phyloP scores from a whole-genome alignment of 768 basidiomycete genomes.

The Boletus sensibilis region DNA sequence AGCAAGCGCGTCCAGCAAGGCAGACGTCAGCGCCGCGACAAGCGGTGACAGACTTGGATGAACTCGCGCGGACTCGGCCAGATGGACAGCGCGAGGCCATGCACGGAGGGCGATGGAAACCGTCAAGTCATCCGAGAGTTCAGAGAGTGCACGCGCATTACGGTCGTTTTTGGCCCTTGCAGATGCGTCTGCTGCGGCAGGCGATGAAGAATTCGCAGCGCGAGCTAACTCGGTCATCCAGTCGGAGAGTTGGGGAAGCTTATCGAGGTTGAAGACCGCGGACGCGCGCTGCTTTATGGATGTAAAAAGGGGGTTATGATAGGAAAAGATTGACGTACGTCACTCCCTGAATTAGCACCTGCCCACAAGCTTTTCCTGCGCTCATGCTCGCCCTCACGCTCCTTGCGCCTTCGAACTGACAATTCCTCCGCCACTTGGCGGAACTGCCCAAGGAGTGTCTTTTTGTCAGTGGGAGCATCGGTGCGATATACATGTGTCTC shows the following conservation, averaged over 20 bases:
- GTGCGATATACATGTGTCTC: constrained; percentile 94
- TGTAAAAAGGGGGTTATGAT: background rate
- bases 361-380: constrained; percentile 77
- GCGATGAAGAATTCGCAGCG: constrained; percentile 42
- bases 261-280: constrained; percentile 33
- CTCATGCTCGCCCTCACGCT: constrained; percentile 92
- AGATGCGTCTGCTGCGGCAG: constrained; percentile 36
- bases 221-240: constrained; percentile 72
- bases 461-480: constrained; percentile 81
- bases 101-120: constrained; percentile 87
- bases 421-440: constrained; percentile 92
- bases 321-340: constrained; percentile 33
- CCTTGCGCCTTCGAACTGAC: constrained; percentile 82
- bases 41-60: constrained; percentile 63
- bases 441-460: constrained; percentile 77
- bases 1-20: constrained; percentile 73
- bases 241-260: constrained; percentile 64
- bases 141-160: constrained; percentile 84
- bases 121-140: constrained; percentile 88
- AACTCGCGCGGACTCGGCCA: constrained; percentile 83
- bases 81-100: constrained; percentile 82
- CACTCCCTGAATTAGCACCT: constrained; percentile 40
- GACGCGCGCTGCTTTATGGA: constrained; percentile 32
- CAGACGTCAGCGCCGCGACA: constrained; percentile 62
- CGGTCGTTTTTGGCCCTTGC: constrained; percentile 76